Evolutionary conservation across 257 asterid genomes (phyloP), one percentile per base, ranked within the genome.

Genomic region (Capsicum pubescens): DNA sequence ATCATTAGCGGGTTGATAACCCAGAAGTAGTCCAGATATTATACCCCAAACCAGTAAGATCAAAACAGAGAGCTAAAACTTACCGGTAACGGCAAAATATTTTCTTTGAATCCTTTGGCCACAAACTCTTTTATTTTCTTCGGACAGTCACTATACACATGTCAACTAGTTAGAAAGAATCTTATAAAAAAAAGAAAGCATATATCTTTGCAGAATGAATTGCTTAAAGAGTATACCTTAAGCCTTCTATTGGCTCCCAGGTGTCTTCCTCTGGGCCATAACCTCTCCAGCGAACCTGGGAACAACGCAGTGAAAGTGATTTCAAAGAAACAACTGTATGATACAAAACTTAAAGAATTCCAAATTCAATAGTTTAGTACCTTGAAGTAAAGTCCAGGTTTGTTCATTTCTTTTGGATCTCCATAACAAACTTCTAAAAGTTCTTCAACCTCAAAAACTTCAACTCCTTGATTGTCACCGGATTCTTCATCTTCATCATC

Each of bases 171-270:
- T 59, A 71, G 46, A 36, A 67, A 19, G 36, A 48, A 9, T 71
- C 5, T 48, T 76, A 26, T 26, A 26, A 26, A 26, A 76, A 57
- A 16, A 11, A 42, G 39, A 64, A 50, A 79, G 36, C 21, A 42
- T 11, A 48, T 61, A 48, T 56, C 2, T n/a, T 17, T 61, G 54
- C 14, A 42, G 5, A 42, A 42, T 52, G 35, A 39, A 50, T 21
- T n/a, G 44, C 32, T 54, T 5, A 48, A n/a, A 44, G 26, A 26
- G 57, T 11, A 79, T 85, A 87, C 91, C 92, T 82, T 64, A 90
- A 84, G 55, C 90, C 91, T 54, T 86, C 89, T 26, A 85, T 69
- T 54, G 92, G 93, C 82, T 90, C 93, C 93, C 92, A 90, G 54
- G 93, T 87, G 80, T 90, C 91, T 46, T 87, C 80, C 50, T 81